These are phyloP conservation scores for Cercospora sp. DNA, from an alignment of 2,329 filamentous ascomycete genomes.

Conservation along the genomic window DNA sequence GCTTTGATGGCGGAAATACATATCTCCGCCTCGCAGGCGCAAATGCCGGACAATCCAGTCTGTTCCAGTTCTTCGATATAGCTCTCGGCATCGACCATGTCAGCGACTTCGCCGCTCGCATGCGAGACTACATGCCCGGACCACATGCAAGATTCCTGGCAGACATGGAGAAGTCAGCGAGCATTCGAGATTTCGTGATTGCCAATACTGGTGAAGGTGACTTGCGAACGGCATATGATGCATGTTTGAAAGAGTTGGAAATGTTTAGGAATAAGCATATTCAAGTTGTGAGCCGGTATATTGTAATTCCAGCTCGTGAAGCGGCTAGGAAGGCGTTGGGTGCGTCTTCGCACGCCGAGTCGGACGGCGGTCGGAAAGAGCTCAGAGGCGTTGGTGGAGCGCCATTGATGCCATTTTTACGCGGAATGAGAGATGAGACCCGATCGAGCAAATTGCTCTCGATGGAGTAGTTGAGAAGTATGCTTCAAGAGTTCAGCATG, in stretches of 20 bases:
- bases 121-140: not conserved
- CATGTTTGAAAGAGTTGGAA: not conserved
- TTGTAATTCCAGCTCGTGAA: conserved; percentile 4
- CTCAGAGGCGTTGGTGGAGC: conserved; percentile 3
- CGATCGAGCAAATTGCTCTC: not conserved
- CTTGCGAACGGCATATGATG: not conserved
- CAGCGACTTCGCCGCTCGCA: not conserved
- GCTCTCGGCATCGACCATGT: not conserved
- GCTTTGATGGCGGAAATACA: not conserved
- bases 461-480: not conserved
- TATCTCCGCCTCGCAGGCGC: not conserved
- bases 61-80: not conserved
- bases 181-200: not conserved
- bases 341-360: not conserved
- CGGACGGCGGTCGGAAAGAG: not conserved
- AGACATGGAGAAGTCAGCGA: not conserved
- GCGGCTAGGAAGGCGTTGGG: not conserved
- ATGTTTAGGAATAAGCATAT: conserved; percentile 1
- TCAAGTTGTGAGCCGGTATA: conserved; percentile 2
- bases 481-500: not conserved
- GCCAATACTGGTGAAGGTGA: not conserved
- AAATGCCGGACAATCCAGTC: not conserved
- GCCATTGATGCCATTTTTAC: conserved; percentile 2
- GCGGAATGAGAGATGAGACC: conserved; percentile 4
- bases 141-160: not conserved